phyloP scores from a whole-genome alignment of 2,329 filamentous ascomycete species.

The Penicillium brevicompactum region DNA sequence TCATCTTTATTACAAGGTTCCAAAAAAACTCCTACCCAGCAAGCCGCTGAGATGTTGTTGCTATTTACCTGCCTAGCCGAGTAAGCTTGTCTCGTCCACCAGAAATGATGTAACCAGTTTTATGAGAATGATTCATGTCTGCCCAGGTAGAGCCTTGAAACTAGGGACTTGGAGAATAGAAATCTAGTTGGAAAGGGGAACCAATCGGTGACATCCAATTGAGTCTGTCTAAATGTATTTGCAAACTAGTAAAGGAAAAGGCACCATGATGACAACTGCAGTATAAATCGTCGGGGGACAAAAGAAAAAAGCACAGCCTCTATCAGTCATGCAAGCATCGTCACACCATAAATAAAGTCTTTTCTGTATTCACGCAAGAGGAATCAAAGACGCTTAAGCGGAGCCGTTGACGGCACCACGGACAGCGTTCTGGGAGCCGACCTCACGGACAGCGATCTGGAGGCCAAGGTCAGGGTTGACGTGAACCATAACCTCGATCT shows the following conservation, averaged over 20 bases:
- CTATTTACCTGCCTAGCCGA: no score
- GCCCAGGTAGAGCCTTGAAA: no score
- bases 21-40: no score
- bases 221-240: slow-evolving; percentile 20
- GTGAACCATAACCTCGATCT: slow-evolving; percentile 93
- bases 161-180: no score
- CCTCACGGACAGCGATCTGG: slow-evolving; percentile 79
- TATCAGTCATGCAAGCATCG: slow-evolving; percentile 33
- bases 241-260: slow-evolving; percentile 16
- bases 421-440: slow-evolving; percentile 83
- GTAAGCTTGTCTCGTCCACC: no score
- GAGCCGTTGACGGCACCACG: slow-evolving; percentile 59
- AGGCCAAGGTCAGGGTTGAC: slow-evolving; percentile 78
- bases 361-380: slow-evolving; percentile 1
- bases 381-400: slow-evolving; percentile 16
- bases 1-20: background rate
- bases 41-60: no score
- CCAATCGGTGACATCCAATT: slow-evolving; percentile 19
- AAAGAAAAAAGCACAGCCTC: slow-evolving; percentile 24
- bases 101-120: no score
- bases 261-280: slow-evolving; percentile 26
- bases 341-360: slow-evolving; percentile 27
- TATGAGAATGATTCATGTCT: no score
- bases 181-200: slow-evolving; percentile 3
- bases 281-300: slow-evolving; percentile 8